Evolutionary conservation across 1,139 yeast species (phyloP).

Genomic region (Lodderomyces pseudojiufengensis): DNA sequence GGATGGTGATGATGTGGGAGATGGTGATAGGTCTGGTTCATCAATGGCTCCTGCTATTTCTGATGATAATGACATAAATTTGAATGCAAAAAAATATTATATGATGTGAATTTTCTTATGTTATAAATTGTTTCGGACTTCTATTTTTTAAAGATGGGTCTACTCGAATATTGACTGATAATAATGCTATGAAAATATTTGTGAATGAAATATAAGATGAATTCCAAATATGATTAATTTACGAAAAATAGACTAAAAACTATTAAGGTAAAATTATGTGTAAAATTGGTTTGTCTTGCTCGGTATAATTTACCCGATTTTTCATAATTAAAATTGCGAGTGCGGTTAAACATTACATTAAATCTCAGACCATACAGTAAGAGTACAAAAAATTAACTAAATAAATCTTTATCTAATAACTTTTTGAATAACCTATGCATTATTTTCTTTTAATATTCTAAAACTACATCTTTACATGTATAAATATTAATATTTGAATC

Average conservation of each 20-base stretch:
- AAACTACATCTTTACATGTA: slow-evolving; percentile 37
- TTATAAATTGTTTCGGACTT: not conserved
- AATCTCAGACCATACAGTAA: too few species aligned
- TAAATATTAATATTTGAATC: slow-evolving; percentile 73
- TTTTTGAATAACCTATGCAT: too few species aligned
- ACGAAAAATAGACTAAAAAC: too few species aligned
- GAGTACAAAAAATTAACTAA: too few species aligned
- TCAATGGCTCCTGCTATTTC: slow-evolving; percentile 39
- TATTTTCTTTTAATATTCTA: slow-evolving; percentile 28
- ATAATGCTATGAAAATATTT: too few species aligned
- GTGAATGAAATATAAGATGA: too few species aligned
- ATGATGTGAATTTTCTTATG: not conserved
- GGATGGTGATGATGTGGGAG: not conserved
- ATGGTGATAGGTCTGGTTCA: slow-evolving; percentile 17
- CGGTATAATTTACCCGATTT: slow-evolving; percentile 3
- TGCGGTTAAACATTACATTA: not conserved
- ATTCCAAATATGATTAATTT: too few species aligned
- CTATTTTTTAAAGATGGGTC: too few species aligned
- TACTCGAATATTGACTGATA: too few species aligned
- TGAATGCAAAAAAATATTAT: not conserved
- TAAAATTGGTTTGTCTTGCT: not conserved
- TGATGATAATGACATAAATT: slow-evolving; percentile 32
- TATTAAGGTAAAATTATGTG: too few species aligned
- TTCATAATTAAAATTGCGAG: not conserved
- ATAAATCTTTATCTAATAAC: too few species aligned